Percentiles rank a stretch among this genome's conserved stretches.
These are phyloP conservation scores for Pseudocercospora fuligena DNA, from an alignment of 2,329 filamentous ascomycete genomes.

Conservation along the genomic window DNA sequence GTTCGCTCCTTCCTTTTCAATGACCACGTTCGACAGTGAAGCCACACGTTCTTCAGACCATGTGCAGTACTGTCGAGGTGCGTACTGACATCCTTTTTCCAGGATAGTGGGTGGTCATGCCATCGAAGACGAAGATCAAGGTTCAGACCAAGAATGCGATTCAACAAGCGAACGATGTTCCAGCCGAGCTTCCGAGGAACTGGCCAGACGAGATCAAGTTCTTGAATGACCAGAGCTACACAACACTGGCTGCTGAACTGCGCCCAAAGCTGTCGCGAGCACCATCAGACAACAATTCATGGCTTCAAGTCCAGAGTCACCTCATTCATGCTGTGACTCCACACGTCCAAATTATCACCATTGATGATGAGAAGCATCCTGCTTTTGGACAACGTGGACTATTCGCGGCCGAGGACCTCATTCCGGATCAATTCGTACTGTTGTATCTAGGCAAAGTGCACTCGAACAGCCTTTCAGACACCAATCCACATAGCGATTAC, in stretches of 20 bases:
- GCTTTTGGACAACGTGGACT: conserved; percentile 55
- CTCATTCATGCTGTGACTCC: conserved; percentile 40
- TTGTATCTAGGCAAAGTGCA: conserved; percentile 57
- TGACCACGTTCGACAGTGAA: background rate
- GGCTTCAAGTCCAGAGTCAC: conserved; percentile 29
- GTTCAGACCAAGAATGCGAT: background rate
- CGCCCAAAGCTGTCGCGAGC: conserved; percentile 35
- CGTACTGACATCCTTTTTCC: background rate
- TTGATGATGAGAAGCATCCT: conserved; percentile 51
- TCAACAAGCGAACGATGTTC: background rate
- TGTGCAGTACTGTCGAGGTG: no score
- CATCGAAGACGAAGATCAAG: conserved; percentile 4
- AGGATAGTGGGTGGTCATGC: conserved; percentile 1
- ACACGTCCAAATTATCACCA: conserved; percentile 49
- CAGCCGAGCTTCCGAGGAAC: conserved; percentile 29
- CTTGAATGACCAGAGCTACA: conserved; percentile 40
- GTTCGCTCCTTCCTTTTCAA: background rate
- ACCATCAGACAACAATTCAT: conserved; percentile 31
- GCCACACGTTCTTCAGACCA: no score
- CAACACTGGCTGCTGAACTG: conserved; percentile 33
- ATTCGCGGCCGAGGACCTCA: conserved; percentile 51
- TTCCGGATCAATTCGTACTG: conserved; percentile 54
- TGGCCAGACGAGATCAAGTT: conserved; percentile 41
- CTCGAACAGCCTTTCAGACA: conserved; percentile 48
- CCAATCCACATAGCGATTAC: conserved; percentile 53